A percentile compares a stretch with the other conserved stretches of the same genome.
phyloP scores from a whole-genome alignment of 139 green algal species.

The Zygnema circumcarinatum region DNA sequence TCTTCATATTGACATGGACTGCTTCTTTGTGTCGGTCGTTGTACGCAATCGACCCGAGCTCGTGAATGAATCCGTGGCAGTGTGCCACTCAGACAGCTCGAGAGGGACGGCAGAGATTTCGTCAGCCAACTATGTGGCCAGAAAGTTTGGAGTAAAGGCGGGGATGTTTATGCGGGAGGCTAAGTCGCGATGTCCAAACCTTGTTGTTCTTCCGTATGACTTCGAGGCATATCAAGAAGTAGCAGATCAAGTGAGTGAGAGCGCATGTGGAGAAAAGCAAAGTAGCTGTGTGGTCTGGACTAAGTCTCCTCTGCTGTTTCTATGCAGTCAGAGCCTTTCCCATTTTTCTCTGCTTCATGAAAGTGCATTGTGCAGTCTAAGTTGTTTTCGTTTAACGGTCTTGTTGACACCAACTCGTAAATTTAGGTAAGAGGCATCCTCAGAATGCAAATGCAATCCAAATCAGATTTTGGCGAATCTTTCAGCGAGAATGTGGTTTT shows the following conservation, averaged over 20 bases:
- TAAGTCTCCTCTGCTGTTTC: not conserved
- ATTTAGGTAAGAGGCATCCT: no score
- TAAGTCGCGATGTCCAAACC: constrained; percentile 83
- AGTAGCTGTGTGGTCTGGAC: not conserved
- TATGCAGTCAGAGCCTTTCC: not conserved
- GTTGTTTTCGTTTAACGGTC: no score
- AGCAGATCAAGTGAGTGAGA: constrained; percentile 54
- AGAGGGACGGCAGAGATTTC: constrained; percentile 86
- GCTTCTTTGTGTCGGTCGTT: constrained; percentile 89
- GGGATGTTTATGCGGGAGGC: constrained; percentile 88
- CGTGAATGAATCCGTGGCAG: constrained; percentile 69
- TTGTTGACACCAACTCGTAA: no score
- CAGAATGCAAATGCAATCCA: no score
- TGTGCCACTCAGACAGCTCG: constrained; percentile 80
- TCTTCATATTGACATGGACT: constrained; percentile 97
- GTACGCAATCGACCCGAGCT: constrained; percentile 39
- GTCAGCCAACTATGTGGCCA: constrained; percentile 88
- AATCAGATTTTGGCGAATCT: no score
- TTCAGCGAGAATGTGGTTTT: no score
- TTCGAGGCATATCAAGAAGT: constrained; percentile 92
- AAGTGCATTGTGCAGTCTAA: no score
- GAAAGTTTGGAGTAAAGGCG: constrained; percentile 74
- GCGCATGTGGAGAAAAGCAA: not conserved
- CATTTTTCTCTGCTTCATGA: not conserved
- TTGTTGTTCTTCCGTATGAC: constrained; percentile 93